Evolutionary conservation across 495 filamentous ascomycete genomes (phyloP).

Genomic region (Evernia prunastri): DNA sequence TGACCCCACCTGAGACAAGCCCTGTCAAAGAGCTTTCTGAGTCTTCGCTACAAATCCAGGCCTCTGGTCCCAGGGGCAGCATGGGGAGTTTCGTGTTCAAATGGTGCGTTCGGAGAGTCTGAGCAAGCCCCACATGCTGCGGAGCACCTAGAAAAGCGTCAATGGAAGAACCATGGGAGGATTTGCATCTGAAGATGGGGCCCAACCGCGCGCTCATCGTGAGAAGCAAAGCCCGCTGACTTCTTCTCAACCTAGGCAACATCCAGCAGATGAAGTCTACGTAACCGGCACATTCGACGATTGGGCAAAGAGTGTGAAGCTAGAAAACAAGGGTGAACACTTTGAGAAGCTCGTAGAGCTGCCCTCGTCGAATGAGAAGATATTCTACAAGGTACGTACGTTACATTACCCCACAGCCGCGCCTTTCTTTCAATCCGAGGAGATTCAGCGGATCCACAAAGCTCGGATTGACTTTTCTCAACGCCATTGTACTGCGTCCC

Average conservation of each 20-base stretch:
- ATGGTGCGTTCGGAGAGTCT: conserved; percentile 39
- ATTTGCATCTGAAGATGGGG: background rate
- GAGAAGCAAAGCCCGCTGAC: conserved; percentile 12
- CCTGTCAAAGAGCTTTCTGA: conserved; percentile 10
- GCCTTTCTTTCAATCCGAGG: background rate
- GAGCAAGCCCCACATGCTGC: background rate
- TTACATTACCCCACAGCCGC: conserved; percentile 16
- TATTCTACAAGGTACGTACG: conserved; percentile 78
- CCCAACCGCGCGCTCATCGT: conserved; percentile 11
- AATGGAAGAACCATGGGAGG: background rate
- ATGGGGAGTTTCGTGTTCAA: conserved; percentile 52
- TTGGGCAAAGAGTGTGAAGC: conserved; percentile 77
- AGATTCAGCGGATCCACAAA: background rate
- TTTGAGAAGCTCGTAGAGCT: conserved; percentile 76
- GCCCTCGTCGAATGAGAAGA: conserved; percentile 54
- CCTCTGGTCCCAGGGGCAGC: conserved; percentile 17
- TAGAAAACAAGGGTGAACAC: conserved; percentile 62
- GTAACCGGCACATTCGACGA: conserved; percentile 95
- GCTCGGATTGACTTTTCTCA: background rate
- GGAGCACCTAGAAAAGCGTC: conserved; percentile 2
- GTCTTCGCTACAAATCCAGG: background rate
- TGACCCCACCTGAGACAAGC: conserved; percentile 23
- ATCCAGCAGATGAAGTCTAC: conserved; percentile 75
- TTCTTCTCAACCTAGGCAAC: conserved; percentile 49
- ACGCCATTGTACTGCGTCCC: background rate